These are phyloP conservation scores for Cornus kousa DNA, from an alignment of 148 eudicot genomes.

Conservation along the genomic window DNA sequence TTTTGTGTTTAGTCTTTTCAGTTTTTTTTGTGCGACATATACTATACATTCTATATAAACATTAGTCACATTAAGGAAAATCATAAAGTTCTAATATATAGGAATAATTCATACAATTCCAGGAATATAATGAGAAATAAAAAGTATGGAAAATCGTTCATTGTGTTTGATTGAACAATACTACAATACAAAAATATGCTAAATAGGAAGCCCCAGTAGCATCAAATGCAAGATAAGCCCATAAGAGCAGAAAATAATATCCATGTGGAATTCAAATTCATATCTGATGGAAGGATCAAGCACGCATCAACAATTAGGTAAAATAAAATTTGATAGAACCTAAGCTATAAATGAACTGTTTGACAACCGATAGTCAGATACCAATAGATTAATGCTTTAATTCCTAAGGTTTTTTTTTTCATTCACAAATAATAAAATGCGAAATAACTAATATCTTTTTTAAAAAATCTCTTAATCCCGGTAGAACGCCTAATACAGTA, in stretches of 20 bases:
- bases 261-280: too few relatives aligned
- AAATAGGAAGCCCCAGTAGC: background rate
- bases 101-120: background rate
- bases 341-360: background rate
- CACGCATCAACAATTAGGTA: background rate
- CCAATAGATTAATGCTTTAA: background rate
- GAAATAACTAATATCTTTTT: background rate
- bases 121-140: background rate
- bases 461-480: background rate
- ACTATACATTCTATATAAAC: too few relatives aligned
- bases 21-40: too few relatives aligned
- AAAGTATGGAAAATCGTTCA: background rate
- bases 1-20: too few relatives aligned
- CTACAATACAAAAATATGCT: background rate
- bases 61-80: too few relatives aligned
- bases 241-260: too few relatives aligned
- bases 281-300: too few relatives aligned
- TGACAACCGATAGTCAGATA: background rate
- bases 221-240: background rate
- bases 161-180: too few relatives aligned
- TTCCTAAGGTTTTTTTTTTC: background rate
- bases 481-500: background rate
- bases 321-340: background rate
- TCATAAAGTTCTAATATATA: too few relatives aligned
- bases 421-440: background rate